Conservation (phyloP, 768 basidiomycete species). For the Psilocybe azurescens region DNA sequence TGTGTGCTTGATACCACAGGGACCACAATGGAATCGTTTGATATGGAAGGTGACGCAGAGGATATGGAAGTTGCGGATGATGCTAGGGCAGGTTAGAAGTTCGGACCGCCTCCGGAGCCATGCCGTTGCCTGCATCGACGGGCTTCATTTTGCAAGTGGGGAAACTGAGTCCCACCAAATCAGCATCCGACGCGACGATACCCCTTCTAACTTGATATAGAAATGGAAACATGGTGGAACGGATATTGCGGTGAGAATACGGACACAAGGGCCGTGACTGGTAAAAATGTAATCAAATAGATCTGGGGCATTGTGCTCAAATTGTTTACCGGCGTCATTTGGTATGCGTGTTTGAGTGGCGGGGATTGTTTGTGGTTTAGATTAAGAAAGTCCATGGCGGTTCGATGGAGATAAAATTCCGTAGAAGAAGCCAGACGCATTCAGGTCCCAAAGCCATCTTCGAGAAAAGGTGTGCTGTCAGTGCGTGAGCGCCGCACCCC, state of each 20-base stretch:
- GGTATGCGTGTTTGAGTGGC: slow-evolving; percentile 27
- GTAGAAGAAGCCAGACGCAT: slow-evolving; percentile 35
- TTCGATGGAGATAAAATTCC: slow-evolving; percentile 45
- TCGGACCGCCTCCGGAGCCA: slow-evolving; percentile 27
- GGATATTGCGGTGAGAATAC: slow-evolving; percentile 51
- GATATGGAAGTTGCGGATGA: slow-evolving; percentile 48
- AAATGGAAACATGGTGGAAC: slow-evolving; percentile 36
- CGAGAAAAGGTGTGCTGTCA: slow-evolving; percentile 49
- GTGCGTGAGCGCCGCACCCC: slow-evolving; percentile 48
- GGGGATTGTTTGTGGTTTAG: slow-evolving; percentile 34
- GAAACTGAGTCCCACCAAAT: slow-evolving; percentile 30
- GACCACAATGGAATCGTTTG: slow-evolving; percentile 70
- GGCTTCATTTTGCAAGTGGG: slow-evolving; percentile 30
- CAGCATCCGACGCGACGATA: slow-evolving; percentile 42
- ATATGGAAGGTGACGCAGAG: slow-evolving; percentile 76
- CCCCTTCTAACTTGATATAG: slow-evolving; percentile 46
- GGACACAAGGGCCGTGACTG: slow-evolving; percentile 34
- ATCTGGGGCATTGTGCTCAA: slow-evolving; percentile 18
- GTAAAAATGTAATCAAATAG: slow-evolving; percentile 22
- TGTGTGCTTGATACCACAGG: slow-evolving; percentile 75
- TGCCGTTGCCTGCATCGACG: slow-evolving; percentile 31
- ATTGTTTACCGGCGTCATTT: slow-evolving; percentile 29
- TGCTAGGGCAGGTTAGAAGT: slow-evolving; percentile 30
- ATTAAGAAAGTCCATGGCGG: slow-evolving; percentile 30
- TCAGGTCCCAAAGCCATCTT: slow-evolving; percentile 41